A percentile compares a stretch with the other conserved stretches of the same genome.
These are phyloP conservation scores for Trypethelium eluteriae DNA, from an alignment of 495 filamentous ascomycete genomes.

Conservation along the genomic window DNA sequence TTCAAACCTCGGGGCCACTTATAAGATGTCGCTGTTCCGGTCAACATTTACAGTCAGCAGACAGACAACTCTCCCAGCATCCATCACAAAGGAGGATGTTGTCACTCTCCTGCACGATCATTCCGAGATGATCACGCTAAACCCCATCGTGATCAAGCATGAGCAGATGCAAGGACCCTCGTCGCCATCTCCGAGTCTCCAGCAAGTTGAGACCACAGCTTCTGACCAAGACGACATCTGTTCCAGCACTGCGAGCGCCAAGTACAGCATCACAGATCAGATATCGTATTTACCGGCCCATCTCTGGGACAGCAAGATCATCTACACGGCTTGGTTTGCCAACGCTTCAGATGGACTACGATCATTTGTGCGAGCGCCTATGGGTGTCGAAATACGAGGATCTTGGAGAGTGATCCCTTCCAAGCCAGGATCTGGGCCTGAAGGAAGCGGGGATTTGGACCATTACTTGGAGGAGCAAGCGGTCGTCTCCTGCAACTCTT, in stretches of 20 bases:
- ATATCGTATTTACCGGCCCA: constrained; percentile 11
- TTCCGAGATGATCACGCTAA: constrained; percentile 1
- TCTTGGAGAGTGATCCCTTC: neutral
- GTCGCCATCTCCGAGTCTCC: neutral
- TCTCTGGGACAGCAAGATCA: constrained; percentile 8
- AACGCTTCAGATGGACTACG: constrained; percentile 1
- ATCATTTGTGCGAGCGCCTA: constrained; percentile 6
- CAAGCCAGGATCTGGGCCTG: neutral
- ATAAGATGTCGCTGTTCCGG: neutral
- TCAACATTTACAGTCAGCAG: neutral
- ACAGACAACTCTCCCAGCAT: neutral
- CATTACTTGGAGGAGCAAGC: neutral
- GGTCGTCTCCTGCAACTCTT: neutral
- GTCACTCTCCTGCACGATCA: neutral
- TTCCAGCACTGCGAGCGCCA: neutral
- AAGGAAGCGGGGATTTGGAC: neutral
- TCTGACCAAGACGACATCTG: neutral
- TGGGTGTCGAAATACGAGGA: constrained; percentile 4
- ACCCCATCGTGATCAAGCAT: neutral
- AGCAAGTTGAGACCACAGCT: neutral
- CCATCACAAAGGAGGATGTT: neutral
- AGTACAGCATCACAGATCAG: constrained; percentile 11
- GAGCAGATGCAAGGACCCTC: neutral
- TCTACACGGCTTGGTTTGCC: constrained; percentile 3
- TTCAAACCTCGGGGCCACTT: neutral